Evolutionary conservation across 345 rosid species (phyloP).

Genomic region (Populus simonii): DNA sequence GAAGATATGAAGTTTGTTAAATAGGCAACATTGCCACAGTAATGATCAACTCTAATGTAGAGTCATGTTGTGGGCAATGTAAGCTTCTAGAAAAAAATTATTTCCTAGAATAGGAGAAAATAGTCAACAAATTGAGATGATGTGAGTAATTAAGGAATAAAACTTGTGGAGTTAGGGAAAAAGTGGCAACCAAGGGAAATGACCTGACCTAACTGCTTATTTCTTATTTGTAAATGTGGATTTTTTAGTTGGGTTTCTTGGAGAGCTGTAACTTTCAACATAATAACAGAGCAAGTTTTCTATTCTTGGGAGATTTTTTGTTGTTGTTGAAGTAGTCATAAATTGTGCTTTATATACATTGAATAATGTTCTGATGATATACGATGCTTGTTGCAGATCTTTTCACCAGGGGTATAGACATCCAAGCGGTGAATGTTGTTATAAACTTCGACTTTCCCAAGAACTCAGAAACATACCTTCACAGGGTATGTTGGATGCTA

Average conservation of each 20-base stretch:
- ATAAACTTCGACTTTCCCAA: constrained; percentile 97
- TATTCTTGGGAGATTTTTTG: not conserved
- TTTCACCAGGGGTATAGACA: constrained; percentile 98
- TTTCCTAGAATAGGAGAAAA: not conserved
- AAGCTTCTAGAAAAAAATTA: not conserved
- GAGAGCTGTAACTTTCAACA: not conserved
- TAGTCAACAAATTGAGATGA: not conserved
- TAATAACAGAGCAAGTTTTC: not conserved
- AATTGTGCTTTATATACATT: not conserved
- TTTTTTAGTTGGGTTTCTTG: not conserved
- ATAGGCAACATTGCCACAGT: not conserved
- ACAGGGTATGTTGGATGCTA: constrained; percentile 61
- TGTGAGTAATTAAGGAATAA: not conserved
- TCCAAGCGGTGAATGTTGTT: constrained; percentile 99
- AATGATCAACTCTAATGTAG: not conserved
- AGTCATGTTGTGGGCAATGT: not conserved
- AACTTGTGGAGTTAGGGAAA: not conserved
- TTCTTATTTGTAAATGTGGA: not conserved
- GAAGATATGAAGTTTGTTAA: not conserved
- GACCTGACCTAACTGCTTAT: not conserved
- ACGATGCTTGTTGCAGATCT: constrained; percentile 53
- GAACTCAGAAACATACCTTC: constrained; percentile 96
- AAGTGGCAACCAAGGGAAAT: not conserved
- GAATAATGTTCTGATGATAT: not conserved
- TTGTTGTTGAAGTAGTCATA: not conserved